Percentiles rank a stretch among this genome's conserved stretches.
Evolutionary conservation across 2,329 filamentous ascomycete species (phyloP).

Genomic region (Periconia sp.): DNA sequence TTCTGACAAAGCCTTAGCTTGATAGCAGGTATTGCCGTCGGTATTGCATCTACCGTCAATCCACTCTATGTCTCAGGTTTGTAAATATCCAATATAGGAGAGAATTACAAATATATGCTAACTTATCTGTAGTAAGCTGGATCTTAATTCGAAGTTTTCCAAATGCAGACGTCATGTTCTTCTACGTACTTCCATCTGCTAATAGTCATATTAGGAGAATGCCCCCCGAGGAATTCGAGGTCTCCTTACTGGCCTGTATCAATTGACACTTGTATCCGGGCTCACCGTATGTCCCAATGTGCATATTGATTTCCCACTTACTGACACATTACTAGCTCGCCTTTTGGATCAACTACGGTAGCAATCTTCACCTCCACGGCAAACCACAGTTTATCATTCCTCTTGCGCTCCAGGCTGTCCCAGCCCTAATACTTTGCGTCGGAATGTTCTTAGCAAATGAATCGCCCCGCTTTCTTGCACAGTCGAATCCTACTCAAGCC

Average conservation of each 20-base stretch:
- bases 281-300: no score
- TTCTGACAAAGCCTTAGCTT: slow-evolving; percentile 44
- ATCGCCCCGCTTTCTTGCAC: slow-evolving; percentile 71
- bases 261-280: slow-evolving; percentile 61
- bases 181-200: no score
- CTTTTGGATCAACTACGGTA: slow-evolving; percentile 63
- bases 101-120: no score
- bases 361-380: slow-evolving; percentile 53
- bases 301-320: no score
- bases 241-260: slow-evolving; percentile 64
- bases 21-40: slow-evolving; percentile 60
- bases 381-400: slow-evolving; percentile 65
- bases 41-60: slow-evolving; percentile 62
- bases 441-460: slow-evolving; percentile 69
- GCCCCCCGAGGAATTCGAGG: slow-evolving; percentile 64
- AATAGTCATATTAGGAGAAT: no score
- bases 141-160: no score
- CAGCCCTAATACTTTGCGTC: slow-evolving; percentile 63
- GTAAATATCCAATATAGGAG: no score
- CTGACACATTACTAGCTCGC: no score
- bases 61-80: slow-evolving; percentile 66
- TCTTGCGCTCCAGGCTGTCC: slow-evolving; percentile 68
- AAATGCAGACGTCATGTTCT: no score
- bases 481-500: slow-evolving; percentile 71
- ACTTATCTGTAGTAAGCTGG: no score